A percentile compares a stretch with the other conserved stretches of the same genome.
Conservation (phyloP, 2,329 filamentous ascomycete species). For the Fusarium sterilihyphosum region DNA sequence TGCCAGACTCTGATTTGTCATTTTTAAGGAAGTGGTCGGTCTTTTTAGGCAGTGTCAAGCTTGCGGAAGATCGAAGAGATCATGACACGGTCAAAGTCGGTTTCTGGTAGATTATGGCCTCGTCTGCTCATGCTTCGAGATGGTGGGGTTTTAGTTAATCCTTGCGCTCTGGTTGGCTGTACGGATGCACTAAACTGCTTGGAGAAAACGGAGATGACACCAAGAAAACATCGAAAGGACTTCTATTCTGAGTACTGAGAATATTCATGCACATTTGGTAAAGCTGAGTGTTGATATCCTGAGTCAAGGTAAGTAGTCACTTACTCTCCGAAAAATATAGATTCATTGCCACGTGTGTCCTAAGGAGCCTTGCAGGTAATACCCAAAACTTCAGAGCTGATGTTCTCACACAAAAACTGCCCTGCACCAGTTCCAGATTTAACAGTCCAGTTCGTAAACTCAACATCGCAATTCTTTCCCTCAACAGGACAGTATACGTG, state of each 20-base stretch:
- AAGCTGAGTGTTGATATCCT: no score
- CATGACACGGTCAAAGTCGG: not conserved
- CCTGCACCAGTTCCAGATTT: not conserved
- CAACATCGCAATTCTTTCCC: not conserved
- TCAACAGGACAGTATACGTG: not conserved
- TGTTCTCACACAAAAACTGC: not conserved
- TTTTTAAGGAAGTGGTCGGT: rapidly evolving
- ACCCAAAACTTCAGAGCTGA: not conserved
- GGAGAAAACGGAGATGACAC: not conserved
- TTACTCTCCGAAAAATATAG: rapidly evolving
- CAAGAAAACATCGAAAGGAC: not conserved
- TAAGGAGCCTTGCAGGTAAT: not conserved
- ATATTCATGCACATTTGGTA: rapidly evolving
- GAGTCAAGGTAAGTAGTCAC: rapidly evolving
- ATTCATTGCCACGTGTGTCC: not conserved
- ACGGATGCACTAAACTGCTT: not conserved
- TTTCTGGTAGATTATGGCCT: no score
- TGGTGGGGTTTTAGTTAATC: not conserved
- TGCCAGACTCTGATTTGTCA: not conserved
- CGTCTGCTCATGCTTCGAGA: not conserved
- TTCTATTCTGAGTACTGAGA: rapidly evolving
- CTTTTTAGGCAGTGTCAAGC: rapidly evolving
- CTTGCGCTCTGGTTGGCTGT: not conserved
- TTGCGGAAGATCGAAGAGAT: not conserved
- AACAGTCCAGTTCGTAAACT: not conserved